Evolutionary conservation across 768 basidiomycete genomes (phyloP).

Genomic region (Leccinum incarnatum): DNA sequence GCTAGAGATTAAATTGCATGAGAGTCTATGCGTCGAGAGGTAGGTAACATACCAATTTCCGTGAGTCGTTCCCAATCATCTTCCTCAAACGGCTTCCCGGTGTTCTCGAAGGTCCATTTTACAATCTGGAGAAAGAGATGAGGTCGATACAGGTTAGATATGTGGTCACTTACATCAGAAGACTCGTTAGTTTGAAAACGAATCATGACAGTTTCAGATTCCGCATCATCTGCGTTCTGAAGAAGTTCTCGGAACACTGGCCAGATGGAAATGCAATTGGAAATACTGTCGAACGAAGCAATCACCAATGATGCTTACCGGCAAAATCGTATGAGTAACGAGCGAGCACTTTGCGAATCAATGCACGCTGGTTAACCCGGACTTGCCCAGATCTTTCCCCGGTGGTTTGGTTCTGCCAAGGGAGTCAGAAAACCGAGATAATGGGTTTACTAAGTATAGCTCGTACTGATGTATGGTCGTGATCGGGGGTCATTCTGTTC

Average conservation of each 20-base stretch:
- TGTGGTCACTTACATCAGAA: conserved; percentile 24
- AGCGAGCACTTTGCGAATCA: conserved; percentile 93
- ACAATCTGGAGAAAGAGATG: conserved; percentile 21
- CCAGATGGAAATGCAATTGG: conserved; percentile 37
- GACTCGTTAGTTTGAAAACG: conserved; percentile 58
- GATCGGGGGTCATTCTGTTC: no score
- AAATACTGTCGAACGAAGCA: conserved; percentile 32
- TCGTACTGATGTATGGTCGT: no score
- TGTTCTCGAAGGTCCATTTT: neutral
- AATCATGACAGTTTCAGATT: conserved; percentile 69
- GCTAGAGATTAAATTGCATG: conserved; percentile 40
- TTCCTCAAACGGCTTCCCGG: conserved; percentile 75
- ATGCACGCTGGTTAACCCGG: conserved; percentile 86
- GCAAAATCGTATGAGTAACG: conserved; percentile 94
- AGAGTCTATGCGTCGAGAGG: neutral
- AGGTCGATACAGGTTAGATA: no score
- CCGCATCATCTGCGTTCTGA: conserved; percentile 20
- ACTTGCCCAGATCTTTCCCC: conserved; percentile 62
- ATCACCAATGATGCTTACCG: conserved; percentile 30
- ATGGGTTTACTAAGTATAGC: no score
- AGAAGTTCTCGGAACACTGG: conserved; percentile 44
- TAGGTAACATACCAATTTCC: conserved; percentile 65
- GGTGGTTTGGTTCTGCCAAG: conserved; percentile 63
- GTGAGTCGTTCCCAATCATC: conserved; percentile 89
- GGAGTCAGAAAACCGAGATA: neutral